phyloP scores from a whole-genome alignment of 306 rosid species.

The Castanopsis chinensis region DNA sequence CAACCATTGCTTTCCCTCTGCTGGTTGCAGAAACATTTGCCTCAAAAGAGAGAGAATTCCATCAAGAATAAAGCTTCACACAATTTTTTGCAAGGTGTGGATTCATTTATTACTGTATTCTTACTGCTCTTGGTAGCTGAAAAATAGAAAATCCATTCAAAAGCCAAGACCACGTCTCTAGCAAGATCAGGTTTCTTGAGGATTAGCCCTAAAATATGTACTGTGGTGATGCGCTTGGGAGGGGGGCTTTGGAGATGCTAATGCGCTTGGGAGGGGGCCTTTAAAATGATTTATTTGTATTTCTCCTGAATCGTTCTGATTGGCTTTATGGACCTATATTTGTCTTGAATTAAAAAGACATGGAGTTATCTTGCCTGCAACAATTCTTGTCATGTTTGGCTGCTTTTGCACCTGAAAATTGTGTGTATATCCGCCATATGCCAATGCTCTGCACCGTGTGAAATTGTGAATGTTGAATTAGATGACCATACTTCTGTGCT shows the following conservation, averaged over 20 bases:
- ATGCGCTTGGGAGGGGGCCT: neutral
- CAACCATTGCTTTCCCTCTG: conserved; percentile 78
- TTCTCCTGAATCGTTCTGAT: neutral
- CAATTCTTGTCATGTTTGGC: neutral
- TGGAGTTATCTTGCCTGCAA: neutral
- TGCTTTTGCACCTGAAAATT: neutral
- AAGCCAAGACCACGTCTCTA: too few species aligned
- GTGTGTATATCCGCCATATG: too few species aligned
- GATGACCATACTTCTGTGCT: too few species aligned
- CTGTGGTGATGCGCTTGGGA: neutral
- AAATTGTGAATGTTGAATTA: too few species aligned
- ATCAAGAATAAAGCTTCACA: conserved; percentile 5
- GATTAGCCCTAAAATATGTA: neutral
- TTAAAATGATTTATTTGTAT: neutral
- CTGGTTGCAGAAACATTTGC: conserved; percentile 84
- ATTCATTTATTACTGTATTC: neutral
- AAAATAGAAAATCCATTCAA: neutral
- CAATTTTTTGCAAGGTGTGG: conserved; percentile 1
- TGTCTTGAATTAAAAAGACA: neutral
- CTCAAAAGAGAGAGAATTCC: conserved; percentile 31
- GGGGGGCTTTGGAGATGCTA: neutral
- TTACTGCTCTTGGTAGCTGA: conserved; percentile 13
- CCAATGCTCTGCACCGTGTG: too few species aligned
- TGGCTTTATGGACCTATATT: neutral
- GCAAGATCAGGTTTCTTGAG: too few species aligned